Conservation (phyloP, 2,329 filamentous ascomycete genomes). For the Nemania abortiva region DNA sequence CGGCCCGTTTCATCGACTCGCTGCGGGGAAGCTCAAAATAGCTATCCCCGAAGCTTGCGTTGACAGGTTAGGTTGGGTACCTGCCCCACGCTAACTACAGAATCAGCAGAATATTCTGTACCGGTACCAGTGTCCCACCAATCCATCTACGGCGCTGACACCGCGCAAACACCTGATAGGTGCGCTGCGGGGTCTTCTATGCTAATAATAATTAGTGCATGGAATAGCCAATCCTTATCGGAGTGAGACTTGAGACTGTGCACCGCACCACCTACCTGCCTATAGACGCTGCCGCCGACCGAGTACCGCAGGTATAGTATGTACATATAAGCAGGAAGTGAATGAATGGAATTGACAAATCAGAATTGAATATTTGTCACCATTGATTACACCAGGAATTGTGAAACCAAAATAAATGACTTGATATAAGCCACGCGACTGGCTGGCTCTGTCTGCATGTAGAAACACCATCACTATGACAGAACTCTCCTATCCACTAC, state of each 20-base stretch:
- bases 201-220: not conserved
- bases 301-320: too few species aligned
- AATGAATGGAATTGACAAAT: not conserved
- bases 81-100: not conserved
- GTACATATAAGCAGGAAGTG: not conserved
- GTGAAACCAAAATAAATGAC: not conserved
- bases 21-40: conserved; percentile 41
- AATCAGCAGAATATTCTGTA: not conserved
- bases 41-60: conserved; percentile 34
- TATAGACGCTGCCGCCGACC: too few species aligned
- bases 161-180: not conserved
- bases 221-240: conserved; percentile 8
- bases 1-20: conserved; percentile 7
- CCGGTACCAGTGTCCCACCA: not conserved
- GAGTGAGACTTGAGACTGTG: not conserved
- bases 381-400: not conserved
- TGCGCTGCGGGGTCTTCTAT: not conserved
- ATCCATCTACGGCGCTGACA: not conserved
- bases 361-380: conserved; percentile 4
- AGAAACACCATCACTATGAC: conserved; percentile 4
- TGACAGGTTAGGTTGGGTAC: not conserved
- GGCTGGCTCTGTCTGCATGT: not conserved
- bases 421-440: not conserved
- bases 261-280: too few species aligned
- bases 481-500: not conserved